Base-by-base conservation (phyloP, 2,329 filamentous ascomycete genomes). In the Pseudopyricularia javanii region DNA sequence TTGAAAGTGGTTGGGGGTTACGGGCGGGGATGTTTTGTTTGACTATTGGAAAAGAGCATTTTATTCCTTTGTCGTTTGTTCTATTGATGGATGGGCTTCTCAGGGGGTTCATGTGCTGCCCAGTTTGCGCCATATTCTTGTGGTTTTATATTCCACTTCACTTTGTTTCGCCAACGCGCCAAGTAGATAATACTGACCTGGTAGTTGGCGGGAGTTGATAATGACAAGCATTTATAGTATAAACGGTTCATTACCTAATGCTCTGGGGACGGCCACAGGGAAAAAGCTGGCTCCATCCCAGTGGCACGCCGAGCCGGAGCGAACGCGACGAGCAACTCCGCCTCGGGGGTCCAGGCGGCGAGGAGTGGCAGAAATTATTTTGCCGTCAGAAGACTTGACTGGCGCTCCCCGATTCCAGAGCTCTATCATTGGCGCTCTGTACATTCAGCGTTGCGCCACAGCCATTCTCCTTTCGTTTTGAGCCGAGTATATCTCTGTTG, bases 351-450 rank as follows among this genome's bases (percentile, higher is more conserved):
- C 40, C 40, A 33, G 37, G 50, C 50, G 35, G 50, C 24, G 24
- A 30, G 7, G n/a, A n/a, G 34, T n/a, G 50, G 50, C 50, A 52
- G 30, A 52, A 52, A 47, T 52, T 47, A 52, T 52, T 52, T 52
- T 17, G 40, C 40, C 22, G 40, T 26, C 9, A 15, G 40, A 24
- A 22, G 15, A n/a, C n/a, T n/a, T n/a, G n/a, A n/a, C n/a, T n/a
- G n/a, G n/a, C n/a, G n/a, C n/a, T n/a, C n/a, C n/a, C n/a, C n/a
- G n/a, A n/a, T n/a, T n/a, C n/a, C n/a, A n/a, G n/a, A n/a, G n/a
- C n/a, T n/a, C n/a, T n/a, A n/a, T n/a, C n/a, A n/a, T n/a, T n/a
- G n/a, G n/a, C n/a, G n/a, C n/a, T n/a, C n/a, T n/a, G n/a, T n/a
- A n/a, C n/a, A n/a, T n/a, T n/a, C n/a, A n/a, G n/a, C 28, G 5